A percentile compares a stretch with the other conserved stretches of the same genome.
These are phyloP conservation scores for Naganishia sp. DNA, from an alignment of 1,284 basidiomycete genomes.

Conservation along the genomic window DNA sequence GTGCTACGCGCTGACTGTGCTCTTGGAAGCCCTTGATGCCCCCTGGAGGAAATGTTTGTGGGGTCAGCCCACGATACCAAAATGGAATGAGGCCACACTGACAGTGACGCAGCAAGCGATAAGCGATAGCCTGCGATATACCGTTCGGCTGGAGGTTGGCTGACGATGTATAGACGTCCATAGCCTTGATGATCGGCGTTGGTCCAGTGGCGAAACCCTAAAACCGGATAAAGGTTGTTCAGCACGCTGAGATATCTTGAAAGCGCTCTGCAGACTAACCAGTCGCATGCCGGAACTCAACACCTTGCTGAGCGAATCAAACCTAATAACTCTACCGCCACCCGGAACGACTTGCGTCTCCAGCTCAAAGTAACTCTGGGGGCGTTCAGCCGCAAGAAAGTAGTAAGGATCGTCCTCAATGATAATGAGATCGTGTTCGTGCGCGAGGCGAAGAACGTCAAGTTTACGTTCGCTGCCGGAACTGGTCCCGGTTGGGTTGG, in stretches of 20 bases:
- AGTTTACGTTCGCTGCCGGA: constrained; percentile 70
- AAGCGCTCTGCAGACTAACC: constrained; percentile 32
- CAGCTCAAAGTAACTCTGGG: constrained; percentile 75
- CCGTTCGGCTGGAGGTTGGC: constrained; percentile 78
- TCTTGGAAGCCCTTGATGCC: constrained; percentile 72
- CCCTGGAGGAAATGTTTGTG: constrained; percentile 41
- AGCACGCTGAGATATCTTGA: not conserved
- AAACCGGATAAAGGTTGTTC: constrained; percentile 47
- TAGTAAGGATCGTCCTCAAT: constrained; percentile 86
- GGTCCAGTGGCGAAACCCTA: constrained; percentile 80
- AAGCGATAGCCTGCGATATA: constrained; percentile 74
- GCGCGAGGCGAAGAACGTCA: constrained; percentile 72
- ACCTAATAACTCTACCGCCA: constrained; percentile 76
- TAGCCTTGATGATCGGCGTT: constrained; percentile 67
- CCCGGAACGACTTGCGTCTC: constrained; percentile 59
- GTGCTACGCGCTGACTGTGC: constrained; percentile 71
- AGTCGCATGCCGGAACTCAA: constrained; percentile 67
- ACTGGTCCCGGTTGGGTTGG: constrained; percentile 81
- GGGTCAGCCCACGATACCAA: not conserved
- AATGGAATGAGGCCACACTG: not conserved
- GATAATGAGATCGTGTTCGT: constrained; percentile 76
- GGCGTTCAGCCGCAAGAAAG: constrained; percentile 59
- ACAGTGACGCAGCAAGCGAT: constrained; percentile 71
- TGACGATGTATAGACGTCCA: constrained; percentile 64
- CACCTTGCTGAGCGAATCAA: constrained; percentile 87